Evolutionary conservation across 768 basidiomycete genomes (phyloP).

Genomic region (Lactifluus piperatus): DNA sequence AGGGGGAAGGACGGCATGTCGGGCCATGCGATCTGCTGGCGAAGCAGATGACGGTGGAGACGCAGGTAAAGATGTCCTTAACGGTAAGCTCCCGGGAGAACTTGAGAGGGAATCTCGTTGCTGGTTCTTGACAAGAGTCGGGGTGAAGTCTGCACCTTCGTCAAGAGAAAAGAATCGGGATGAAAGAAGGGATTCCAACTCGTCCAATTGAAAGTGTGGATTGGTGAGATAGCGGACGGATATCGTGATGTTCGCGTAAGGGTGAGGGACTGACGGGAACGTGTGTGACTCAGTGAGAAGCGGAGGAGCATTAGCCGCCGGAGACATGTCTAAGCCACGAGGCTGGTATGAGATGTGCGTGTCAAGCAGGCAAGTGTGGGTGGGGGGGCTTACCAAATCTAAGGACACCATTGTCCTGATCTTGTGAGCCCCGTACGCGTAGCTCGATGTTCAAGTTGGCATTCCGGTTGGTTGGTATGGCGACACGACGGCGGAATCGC

Average conservation of each 20-base stretch:
- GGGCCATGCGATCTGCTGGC: conserved; percentile 36
- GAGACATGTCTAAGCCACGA: conserved; percentile 30
- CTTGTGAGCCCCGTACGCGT: conserved; percentile 29
- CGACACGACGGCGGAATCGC: conserved; percentile 40
- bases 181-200: conserved; percentile 67
- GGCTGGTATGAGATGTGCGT: conserved; percentile 13
- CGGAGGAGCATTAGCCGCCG: conserved; percentile 33
- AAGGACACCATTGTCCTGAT: conserved; percentile 26
- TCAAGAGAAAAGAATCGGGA: conserved; percentile 64
- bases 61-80: conserved; percentile 37
- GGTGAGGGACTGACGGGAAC: conserved; percentile 63
- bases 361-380: not conserved
- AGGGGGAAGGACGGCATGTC: conserved; percentile 26
- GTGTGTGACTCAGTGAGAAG: conserved; percentile 44
- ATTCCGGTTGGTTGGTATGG: conserved; percentile 27
- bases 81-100: conserved; percentile 33
- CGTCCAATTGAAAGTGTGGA: conserved; percentile 67
- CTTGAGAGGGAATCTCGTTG: conserved; percentile 47
- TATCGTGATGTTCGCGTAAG: conserved; percentile 54
- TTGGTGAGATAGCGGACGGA: conserved; percentile 54
- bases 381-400: conserved; percentile 31
- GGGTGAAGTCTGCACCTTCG: conserved; percentile 57
- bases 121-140: conserved; percentile 59
- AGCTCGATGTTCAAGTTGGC: conserved; percentile 43
- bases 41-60: conserved; percentile 33